Conservation (phyloP, 1,139 yeast species). For the Hansenula lynferdii region DNA sequence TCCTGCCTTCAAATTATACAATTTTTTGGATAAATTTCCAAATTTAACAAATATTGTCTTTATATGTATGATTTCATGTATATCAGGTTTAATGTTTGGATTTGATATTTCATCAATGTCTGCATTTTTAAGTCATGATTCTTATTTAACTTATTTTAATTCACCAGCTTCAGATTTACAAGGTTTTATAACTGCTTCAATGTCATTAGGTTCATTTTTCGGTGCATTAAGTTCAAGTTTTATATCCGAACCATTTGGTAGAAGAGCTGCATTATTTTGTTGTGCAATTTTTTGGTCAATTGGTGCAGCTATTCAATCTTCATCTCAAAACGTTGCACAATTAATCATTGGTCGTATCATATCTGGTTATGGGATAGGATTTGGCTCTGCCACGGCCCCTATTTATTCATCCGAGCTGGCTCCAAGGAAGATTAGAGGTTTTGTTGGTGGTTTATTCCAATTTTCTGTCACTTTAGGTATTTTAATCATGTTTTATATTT, state of each 20-base stretch:
- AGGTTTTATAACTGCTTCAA: slow-evolving; percentile 57
- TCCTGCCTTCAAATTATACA: not conserved
- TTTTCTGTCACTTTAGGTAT: slow-evolving; percentile 46
- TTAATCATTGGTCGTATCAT: slow-evolving; percentile 30
- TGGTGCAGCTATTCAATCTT: slow-evolving; percentile 41
- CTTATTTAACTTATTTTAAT: slow-evolving; percentile 36
- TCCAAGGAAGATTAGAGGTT: slow-evolving; percentile 41
- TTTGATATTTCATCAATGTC: slow-evolving; percentile 62
- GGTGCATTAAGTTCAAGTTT: slow-evolving; percentile 48
- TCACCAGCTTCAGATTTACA: slow-evolving; percentile 42
- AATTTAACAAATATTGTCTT: slow-evolving; percentile 40
- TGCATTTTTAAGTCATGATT: slow-evolving; percentile 44
- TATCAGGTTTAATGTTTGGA: slow-evolving; percentile 61
- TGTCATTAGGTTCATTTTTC: slow-evolving; percentile 56
- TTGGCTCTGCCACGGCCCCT: slow-evolving; percentile 27
- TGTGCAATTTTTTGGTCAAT: slow-evolving; percentile 42
- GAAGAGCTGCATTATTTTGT: slow-evolving; percentile 47
- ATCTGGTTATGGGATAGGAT: slow-evolving; percentile 30
- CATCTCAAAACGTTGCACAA: slow-evolving; percentile 26
- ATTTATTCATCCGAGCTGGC: slow-evolving; percentile 27
- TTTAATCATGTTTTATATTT: slow-evolving; percentile 37
- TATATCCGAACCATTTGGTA: slow-evolving; percentile 53
- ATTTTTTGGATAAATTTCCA: slow-evolving; percentile 21
- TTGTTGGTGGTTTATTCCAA: slow-evolving; percentile 43
- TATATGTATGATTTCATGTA: slow-evolving; percentile 44